These are phyloP conservation scores for Fraxinus excelsior DNA, from an alignment of 257 asterid genomes.

Conservation along the genomic window DNA sequence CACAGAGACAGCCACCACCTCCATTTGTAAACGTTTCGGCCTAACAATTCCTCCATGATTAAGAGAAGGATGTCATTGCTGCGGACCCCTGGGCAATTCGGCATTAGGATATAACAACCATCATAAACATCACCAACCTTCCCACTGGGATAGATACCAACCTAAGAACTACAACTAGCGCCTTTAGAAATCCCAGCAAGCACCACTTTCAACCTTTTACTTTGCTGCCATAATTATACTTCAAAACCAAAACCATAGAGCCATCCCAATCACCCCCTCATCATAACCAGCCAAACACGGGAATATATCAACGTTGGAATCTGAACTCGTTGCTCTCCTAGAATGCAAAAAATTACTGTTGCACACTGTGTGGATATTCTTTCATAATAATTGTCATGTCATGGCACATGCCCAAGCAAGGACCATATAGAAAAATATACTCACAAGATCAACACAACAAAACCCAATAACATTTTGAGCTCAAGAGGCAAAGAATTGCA, in stretches of 20 bases:
- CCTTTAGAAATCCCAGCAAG: background rate
- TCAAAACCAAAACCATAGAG: background rate
- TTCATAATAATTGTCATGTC: background rate
- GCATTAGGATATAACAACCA: background rate
- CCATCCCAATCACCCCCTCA: background rate
- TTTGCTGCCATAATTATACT: background rate
- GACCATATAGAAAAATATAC: background rate
- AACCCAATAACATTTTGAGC: background rate
- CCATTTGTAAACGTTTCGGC: background rate
- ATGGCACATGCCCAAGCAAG: background rate
- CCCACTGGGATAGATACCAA: background rate
- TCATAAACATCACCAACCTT: background rate
- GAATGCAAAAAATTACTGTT: background rate
- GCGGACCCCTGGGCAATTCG: background rate
- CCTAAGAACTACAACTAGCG: background rate
- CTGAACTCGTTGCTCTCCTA: background rate
- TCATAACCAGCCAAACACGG: background rate
- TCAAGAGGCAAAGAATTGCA: background rate
- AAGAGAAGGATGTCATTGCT: background rate
- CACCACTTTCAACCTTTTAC: background rate
- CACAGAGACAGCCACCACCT: background rate
- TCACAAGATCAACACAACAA: background rate
- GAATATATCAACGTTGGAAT: background rate
- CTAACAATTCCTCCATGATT: background rate
- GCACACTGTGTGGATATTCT: background rate